Conservation (phyloP, 192 early-diverging fungal genomes). For the Coemansia sp. region DNA sequence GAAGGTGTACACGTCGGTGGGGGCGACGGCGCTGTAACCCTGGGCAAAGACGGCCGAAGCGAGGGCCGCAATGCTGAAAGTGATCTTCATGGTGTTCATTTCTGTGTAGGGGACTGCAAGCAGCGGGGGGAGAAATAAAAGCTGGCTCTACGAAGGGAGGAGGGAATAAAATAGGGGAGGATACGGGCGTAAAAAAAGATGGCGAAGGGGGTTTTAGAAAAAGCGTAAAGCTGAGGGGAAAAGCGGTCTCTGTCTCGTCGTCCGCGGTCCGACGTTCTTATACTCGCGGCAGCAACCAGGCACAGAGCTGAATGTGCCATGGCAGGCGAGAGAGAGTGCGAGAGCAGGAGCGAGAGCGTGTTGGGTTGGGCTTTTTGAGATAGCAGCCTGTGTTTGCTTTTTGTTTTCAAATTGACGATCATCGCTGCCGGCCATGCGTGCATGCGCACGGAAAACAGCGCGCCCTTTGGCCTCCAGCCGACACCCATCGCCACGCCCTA, state of each 20-base stretch:
- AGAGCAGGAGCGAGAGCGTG: too few species aligned
- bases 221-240: conserved; percentile 13
- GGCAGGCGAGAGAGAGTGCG: too few species aligned
- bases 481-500: too few species aligned
- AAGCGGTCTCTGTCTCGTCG: background rate
- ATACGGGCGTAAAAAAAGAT: conserved; percentile 3
- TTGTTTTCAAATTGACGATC: conserved; percentile 6
- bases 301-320: too few species aligned
- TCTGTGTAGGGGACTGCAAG: conserved; percentile 6
- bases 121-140: background rate
- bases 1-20: conserved; percentile 22
- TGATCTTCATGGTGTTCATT: conserved; percentile 38
- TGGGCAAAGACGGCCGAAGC: conserved; percentile 28
- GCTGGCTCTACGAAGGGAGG: background rate
- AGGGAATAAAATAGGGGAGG: background rate
- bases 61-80: conserved; percentile 37
- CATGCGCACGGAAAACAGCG: conserved; percentile 7
- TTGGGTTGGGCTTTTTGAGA: background rate
- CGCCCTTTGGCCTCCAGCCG: background rate
- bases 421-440: conserved; percentile 1
- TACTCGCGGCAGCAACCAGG: too few species aligned
- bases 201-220: conserved; percentile 9
- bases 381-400: background rate
- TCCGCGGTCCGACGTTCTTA: conserved; percentile 4
- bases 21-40: conserved; percentile 8